Conservation (phyloP, 306 rosid genomes). For the Gleditsia sinensis region DNA sequence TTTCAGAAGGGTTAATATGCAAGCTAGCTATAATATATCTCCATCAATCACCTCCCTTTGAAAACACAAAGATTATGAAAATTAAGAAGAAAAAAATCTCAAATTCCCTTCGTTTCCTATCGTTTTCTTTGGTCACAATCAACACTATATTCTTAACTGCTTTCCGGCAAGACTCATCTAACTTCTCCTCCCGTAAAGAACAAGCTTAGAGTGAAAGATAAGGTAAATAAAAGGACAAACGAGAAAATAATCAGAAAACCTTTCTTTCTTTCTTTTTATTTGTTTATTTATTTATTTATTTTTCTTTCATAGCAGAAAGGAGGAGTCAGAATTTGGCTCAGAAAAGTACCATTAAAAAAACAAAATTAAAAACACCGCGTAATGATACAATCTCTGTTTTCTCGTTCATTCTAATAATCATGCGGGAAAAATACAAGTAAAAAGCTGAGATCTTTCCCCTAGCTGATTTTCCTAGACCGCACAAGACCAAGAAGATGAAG, state of each 20-base stretch:
- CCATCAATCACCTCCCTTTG: neutral
- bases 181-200: too few relatives aligned
- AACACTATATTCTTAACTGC: too few relatives aligned
- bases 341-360: neutral
- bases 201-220: too few relatives aligned
- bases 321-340: neutral
- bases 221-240: too few relatives aligned
- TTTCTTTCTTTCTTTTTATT: too few relatives aligned
- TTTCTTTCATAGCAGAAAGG: neutral
- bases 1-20: neutral
- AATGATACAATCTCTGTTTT: constrained; percentile 33
- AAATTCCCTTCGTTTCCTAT: neutral
- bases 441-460: constrained; percentile 20
- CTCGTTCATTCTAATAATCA: neutral
- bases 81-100: neutral
- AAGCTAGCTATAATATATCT: neutral
- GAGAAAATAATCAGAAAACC: too few relatives aligned
- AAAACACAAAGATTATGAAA: neutral
- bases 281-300: too few relatives aligned
- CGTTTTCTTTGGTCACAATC: neutral
- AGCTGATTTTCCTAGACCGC: neutral
- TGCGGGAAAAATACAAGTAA: neutral
- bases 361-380: constrained; percentile 20
- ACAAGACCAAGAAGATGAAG: neutral
- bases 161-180: too few relatives aligned